Base-by-base conservation (phyloP, 345 rosid genomes). In the Citrus glauca region DNA sequence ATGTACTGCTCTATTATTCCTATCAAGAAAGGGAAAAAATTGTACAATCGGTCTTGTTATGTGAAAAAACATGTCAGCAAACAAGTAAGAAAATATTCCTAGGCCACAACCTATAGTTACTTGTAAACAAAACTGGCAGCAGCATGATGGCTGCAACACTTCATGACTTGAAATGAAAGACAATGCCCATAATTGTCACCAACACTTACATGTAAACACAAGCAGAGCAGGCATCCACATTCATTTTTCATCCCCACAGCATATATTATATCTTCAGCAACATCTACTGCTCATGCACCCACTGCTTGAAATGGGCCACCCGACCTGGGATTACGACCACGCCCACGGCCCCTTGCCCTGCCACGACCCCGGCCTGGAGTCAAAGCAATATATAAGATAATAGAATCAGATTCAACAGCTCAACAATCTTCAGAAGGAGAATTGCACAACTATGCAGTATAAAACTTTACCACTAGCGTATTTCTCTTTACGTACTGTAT, bases 1-100 rank as follows among this genome's bases (percentile, higher is more conserved):
- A 80, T 74, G 79, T 72, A 77, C 81, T 83, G 81, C 85, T 80
- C 81, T 83, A 80, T 80, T 80, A 83, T 83, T 83, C n/a, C 70
- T 83, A 79, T 42, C 14, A 7, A 16, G 35, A 35, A 67, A 7
- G 6, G 45, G 48, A 20, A 35, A 74, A 76, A 68, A 63, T 37
- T 78, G 80, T 84, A 81, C 84, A 78, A 69, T 77, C 55, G 55
- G 50, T 35, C 50, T 37, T 30, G 62, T 16, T 77, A 75, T 71
- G 67, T 63, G 24, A 72, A 35, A 77, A 60, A 37, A 60, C 16
- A 56, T 6, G 42, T 55, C 50, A 62, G 62, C 62, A 42, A 82
- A 19, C 24, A 40, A 53, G 59, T 25, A 61, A 35, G 40, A 59
- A 60, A 71, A 75, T 33, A 60, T 62, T 45, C 77, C 85, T 76